Evolutionary conservation across 805 yeast species (phyloP), one percentile per base, ranked within the genome.

Genomic region (Saccharomycopsis selenospora): DNA sequence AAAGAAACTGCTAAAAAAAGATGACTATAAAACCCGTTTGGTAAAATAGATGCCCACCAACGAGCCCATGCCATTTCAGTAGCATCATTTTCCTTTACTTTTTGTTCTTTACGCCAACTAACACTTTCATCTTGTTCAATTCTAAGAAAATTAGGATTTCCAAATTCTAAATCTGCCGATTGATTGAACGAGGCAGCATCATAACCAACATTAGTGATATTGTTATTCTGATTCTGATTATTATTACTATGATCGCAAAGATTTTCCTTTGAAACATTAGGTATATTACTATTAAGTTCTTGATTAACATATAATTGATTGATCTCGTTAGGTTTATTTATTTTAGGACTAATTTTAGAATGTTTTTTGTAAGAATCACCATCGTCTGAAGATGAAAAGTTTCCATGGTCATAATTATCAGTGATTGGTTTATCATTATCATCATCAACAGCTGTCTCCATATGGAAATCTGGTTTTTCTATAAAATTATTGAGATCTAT

Each of bases 1-100:
- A 68, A 47, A 4, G 72, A 66, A 1, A 62, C 60, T 4, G 50
- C 44, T 4, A 68, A 55, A 47, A 67, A 67, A 2, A 57, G 41
- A 26, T 13, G 28, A 11, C 36, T 20, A 36, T 51, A 49, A 28
- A 51, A 48, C 10, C 44, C 36, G 11, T 26, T 29, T 8, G 40
- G 30, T 27, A 33, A 33, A 7, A 33, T 14, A 7, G 38, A 33
- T 14, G 17, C n/a, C 6, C 17, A 33, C 38, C 38, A 33, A 33
- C 38, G 38, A 6, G n/a, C 17, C 38, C 38, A 33, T 17, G n/a
- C 18, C 6, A 33, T 17, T 14, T 33, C 20, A 6, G 18, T 20
- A 7, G 38, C 38, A 4, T 33, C 38, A 6, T 33, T 7, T 4
- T 33, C 38, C n/a, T 5, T 17, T 14, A 33, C 4, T 33, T 33